Base-by-base conservation (phyloP, 2,329 filamentous ascomycete genomes). In the Aschersonia sp. region DNA sequence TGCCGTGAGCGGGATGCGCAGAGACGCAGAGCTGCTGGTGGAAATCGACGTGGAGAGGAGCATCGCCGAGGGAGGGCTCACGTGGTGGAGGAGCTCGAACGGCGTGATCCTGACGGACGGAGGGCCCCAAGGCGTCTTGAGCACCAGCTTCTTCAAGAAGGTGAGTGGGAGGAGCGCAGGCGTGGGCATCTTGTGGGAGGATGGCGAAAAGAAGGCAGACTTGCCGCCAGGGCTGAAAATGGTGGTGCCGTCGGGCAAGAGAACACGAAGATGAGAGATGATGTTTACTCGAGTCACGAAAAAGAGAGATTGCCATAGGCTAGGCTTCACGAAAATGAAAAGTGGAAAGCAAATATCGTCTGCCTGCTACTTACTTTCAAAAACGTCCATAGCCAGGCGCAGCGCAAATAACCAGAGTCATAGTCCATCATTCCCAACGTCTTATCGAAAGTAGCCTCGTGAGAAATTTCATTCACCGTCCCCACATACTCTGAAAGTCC, bases 61-160 rank as follows among this genome's bases (percentile, higher is more conserved):
- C 55, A 59, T 94, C 56, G 66, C 66, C 41, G 79, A 77, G 47
- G 49, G 48, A 29, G 49, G 48, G 29, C 71, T 87, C 52, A 70
- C 72, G 58, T 94, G 89, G 76, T 94, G 84, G 79, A 62, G 78
- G 51, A 87, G 84, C 59, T 83, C 84, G 55, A 90, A 90, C 58
- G 83, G 78, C 2, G 85, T 90, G 7, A 73, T 89, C 51, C 65
- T 90, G 53, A 81, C 76, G 3, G 77, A 78, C 56, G 78, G 67
- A 46, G 68, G 66, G 50, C 76, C 66, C 44, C 65, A 77, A 5
- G 84, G 81, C 1, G 46, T 85, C 6, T 68, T 94, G 53, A 73
- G 78, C 32, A 62, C 75, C 22, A 71, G 73, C 55, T 87, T 82
- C 58, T 90, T 94, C 58, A 75, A 76, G 65, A 74, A 77, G 58